These are phyloP conservation scores for Claviceps sp. DNA, from an alignment of 2,329 filamentous ascomycete genomes.

Conservation along the genomic window DNA sequence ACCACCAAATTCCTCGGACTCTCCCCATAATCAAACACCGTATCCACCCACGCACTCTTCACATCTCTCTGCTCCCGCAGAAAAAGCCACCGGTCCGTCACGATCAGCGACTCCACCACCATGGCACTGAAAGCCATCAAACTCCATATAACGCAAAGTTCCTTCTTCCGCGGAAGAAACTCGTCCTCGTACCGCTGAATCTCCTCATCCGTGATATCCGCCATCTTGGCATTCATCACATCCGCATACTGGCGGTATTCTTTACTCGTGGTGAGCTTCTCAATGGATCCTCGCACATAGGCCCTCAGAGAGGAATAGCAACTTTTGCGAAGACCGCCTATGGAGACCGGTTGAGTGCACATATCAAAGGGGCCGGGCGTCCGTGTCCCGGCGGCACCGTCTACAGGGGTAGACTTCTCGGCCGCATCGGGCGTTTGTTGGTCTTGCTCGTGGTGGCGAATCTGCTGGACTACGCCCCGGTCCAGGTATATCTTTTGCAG, in stretches of 20 bases:
- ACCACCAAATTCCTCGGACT: constrained; percentile 89
- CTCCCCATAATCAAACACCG: constrained; percentile 75
- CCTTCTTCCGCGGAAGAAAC: constrained; percentile 57
- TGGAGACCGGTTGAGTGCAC: constrained; percentile 68
- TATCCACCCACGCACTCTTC: constrained; percentile 74
- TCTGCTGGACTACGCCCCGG: constrained; percentile 56
- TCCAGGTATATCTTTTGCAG: constrained; percentile 90
- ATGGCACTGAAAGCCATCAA: constrained; percentile 92
- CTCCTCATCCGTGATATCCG: constrained; percentile 57
- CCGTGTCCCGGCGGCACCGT: not conserved
- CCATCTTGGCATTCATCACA: constrained; percentile 53
- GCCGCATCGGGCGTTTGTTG: not conserved
- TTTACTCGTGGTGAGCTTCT: constrained; percentile 51
- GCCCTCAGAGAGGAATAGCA: constrained; percentile 62
- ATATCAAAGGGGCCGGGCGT: constrained; percentile 31
- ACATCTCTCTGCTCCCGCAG: constrained; percentile 67
- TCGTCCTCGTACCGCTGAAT: constrained; percentile 55
- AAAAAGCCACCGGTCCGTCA: constrained; percentile 81
- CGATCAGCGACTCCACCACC: constrained; percentile 80
- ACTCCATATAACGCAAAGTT: constrained; percentile 80
- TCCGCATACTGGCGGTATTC: constrained; percentile 46
- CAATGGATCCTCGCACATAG: constrained; percentile 70
- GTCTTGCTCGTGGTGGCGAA: constrained; percentile 24
- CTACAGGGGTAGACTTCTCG: not conserved
- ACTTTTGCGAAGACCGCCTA: constrained; percentile 69